Conservation (phyloP, 2,329 filamentous ascomycete species). For the Blastomyces gilchristii region DNA sequence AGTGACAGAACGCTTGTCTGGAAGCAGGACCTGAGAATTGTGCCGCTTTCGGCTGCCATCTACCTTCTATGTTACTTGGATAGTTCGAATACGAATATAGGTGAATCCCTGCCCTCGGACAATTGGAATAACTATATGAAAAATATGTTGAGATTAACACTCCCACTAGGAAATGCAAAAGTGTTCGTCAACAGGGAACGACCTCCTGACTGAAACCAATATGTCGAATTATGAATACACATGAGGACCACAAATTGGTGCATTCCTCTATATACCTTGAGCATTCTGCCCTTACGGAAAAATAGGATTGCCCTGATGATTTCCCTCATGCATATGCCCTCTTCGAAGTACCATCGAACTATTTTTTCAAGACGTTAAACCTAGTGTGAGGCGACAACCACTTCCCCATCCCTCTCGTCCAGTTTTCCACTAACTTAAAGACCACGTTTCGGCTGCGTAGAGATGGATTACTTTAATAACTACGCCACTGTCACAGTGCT, state of each 20-base stretch:
- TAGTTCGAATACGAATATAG: slow-evolving; percentile 60
- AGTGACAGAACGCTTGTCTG: slow-evolving; percentile 33
- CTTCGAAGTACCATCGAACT: slow-evolving; percentile 43
- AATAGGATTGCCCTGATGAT: slow-evolving; percentile 38
- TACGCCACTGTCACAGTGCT: slow-evolving; percentile 37
- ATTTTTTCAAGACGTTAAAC: slow-evolving; percentile 40
- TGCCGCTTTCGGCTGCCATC: slow-evolving; percentile 53
- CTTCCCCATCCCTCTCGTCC: neutral
- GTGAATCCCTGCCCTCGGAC: slow-evolving; percentile 23
- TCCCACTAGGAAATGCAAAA: slow-evolving; percentile 45
- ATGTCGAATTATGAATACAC: slow-evolving; percentile 55
- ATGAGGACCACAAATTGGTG: slow-evolving; percentile 19
- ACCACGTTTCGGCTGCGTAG: slow-evolving; percentile 14
- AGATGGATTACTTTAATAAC: slow-evolving; percentile 41
- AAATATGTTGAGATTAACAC: neutral
- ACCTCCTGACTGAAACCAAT: slow-evolving; percentile 51
- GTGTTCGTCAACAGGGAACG: slow-evolving; percentile 48
- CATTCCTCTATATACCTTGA: neutral
- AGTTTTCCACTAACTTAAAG: neutral
- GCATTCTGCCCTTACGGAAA: slow-evolving; percentile 8
- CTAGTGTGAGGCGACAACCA: slow-evolving; percentile 26
- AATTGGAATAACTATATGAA: neutral
- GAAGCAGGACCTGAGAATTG: slow-evolving; percentile 54
- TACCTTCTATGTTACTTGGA: slow-evolving; percentile 61
- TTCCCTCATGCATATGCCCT: slow-evolving; percentile 40